Evolutionary conservation across 2,329 filamentous ascomycete species (phyloP), one percentile per base, ranked within the genome.

Genomic region (Mycosphaerelloides madeirae): DNA sequence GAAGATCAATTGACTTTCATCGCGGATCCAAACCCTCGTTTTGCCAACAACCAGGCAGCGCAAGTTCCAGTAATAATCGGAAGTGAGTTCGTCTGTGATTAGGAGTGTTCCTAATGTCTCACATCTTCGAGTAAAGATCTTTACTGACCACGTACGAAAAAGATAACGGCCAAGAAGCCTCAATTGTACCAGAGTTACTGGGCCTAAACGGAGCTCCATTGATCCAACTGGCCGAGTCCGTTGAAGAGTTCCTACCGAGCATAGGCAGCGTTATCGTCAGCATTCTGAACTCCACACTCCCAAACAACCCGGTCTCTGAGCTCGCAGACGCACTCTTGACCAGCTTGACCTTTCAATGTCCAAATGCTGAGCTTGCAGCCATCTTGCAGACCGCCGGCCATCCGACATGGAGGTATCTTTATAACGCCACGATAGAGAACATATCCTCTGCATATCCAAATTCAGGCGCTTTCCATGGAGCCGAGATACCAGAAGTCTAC

Each of bases 321-420:
- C 16, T 25, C 16, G 18, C 25, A 8, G 18, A 25, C 18, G 5
- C 18, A 3, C 18, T 43, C 25, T 16, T 43, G 2, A 37, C 41
- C 16, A 14, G 37, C 14, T 9, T 43, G n/a, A 20, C 29, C 13
- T 43, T 37, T 45, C 53, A 55, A 43, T 64, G 60, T 38, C 29
- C 45, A 3, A n/a, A 15, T 4, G 34, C 34, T 3, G 22, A 19
- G 18, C 34, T 37, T 13, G 25, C 34, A 5, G 13, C 9, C 15
- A 37, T 12, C 18, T 14, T 37, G 12, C 34, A 37, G 18, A 22
- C 3, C 34, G 22, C 13, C 14, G 56, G 56, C 20, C 55, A 58
- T 31, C 55, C 61, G 5, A 49, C 57, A 18, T 67, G 62, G 62
- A 54, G 63, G n/a, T 67, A 64, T 51, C 59, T 58, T 38, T 66